A percentile compares a stretch with the other conserved stretches of the same genome.
Evolutionary conservation across 2,329 filamentous ascomycete species (phyloP).

Genomic region (Pseudopyrenochaeta lycopersici): DNA sequence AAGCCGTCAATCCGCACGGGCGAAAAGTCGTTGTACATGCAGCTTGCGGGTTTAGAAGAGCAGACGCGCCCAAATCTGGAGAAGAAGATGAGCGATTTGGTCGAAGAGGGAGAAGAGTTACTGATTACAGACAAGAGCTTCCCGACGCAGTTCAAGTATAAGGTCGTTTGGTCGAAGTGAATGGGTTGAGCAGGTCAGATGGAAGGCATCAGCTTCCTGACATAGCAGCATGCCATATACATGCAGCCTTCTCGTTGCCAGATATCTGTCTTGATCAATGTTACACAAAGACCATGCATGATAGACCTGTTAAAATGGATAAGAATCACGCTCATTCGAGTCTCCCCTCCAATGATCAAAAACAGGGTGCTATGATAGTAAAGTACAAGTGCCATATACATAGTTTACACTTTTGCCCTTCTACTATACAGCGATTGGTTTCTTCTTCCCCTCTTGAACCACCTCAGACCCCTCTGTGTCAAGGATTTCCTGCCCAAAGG

Average conservation of each 20-base stretch:
- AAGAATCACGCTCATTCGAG: too few relatives aligned
- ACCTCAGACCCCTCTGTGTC: slow-evolving; percentile 3
- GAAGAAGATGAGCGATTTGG: slow-evolving; percentile 78
- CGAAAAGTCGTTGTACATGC: slow-evolving; percentile 89
- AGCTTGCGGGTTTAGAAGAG: slow-evolving; percentile 82
- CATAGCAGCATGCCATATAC: not conserved
- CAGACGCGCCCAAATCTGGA: slow-evolving; percentile 83
- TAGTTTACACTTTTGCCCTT: slow-evolving; percentile 2
- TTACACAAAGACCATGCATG: too few relatives aligned
- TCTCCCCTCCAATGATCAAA: too few relatives aligned
- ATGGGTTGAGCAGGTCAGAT: too few relatives aligned
- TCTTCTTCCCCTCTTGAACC: slow-evolving; percentile 5
- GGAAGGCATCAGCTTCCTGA: too few relatives aligned
- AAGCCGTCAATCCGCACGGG: slow-evolving; percentile 86
- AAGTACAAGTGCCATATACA: slow-evolving; percentile 15
- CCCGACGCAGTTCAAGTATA: slow-evolving; percentile 73
- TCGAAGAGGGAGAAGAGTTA: slow-evolving; percentile 85
- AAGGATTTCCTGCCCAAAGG: slow-evolving; percentile 26
- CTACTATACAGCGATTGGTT: slow-evolving; percentile 9
- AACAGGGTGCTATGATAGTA: not conserved
- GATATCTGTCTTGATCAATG: too few relatives aligned
- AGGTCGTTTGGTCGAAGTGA: slow-evolving; percentile 58
- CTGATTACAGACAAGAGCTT: slow-evolving; percentile 94
- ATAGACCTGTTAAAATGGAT: not conserved
- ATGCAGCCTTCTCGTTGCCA: too few relatives aligned